Base-by-base conservation (phyloP, 495 filamentous ascomycete genomes). In the Cairneyella variabilis region DNA sequence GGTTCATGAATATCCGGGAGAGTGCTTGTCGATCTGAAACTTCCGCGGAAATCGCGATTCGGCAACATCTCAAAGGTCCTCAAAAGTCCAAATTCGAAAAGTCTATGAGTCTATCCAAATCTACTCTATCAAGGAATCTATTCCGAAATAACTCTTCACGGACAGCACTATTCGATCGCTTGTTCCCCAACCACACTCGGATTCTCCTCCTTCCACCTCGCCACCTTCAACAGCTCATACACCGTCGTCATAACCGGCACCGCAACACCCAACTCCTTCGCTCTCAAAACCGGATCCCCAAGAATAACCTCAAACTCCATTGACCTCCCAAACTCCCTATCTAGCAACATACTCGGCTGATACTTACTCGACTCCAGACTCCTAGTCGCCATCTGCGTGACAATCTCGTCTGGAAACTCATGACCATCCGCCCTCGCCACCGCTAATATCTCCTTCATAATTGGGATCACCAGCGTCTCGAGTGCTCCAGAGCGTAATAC, bases 281-380 rank as follows among this genome's bases (percentile, higher is more conserved):
- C 67, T 59, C 69, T 74, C 40, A 57, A 61, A 32, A 71, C 66
- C 9, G 72, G 71, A 54, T 71, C 70, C 6, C 77, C 77, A 18
- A 81, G 50, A 45, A 81, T 79, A 6, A 78, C 70, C 48, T 81
- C 77, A 11, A 79, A 69, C 59, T 79, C 76, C 73, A 79, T 69
- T 0, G 69, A 67, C 20, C 70, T 61, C 12, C 68, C 72, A 36
- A 53, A 64, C 53, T 71, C 68, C 20, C 60, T 66, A 61, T 79
- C 77, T 1, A 66, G 64, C 57, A 75, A 69, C 77, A 80, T 80
- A 55, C 76, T 79, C 14, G 82, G 79, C 62, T 26, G 10, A 69
- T 74, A 14, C 71, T 72, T 12, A 73, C 75, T n/a, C 66, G 65
- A 45, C 80, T 80, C 42, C 69, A 40, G 51, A 39, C 12, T 16